These are phyloP conservation scores for Coniella lustricola DNA, from an alignment of 2,329 filamentous ascomycete species.

Conservation along the genomic window DNA sequence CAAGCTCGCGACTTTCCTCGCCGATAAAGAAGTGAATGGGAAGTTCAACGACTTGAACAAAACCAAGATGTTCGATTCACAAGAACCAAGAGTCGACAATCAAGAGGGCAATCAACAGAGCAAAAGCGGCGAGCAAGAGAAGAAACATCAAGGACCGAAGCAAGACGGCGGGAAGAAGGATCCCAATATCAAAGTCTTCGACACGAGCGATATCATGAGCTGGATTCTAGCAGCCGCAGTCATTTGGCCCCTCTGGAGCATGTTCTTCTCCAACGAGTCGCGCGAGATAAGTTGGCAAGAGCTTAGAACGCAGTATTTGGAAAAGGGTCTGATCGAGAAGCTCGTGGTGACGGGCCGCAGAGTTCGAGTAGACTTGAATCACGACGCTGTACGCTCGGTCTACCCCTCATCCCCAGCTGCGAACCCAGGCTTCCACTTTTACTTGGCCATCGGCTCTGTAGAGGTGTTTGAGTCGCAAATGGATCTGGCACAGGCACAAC, in stretches of 20 bases:
- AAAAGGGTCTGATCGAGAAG: constrained; percentile 93
- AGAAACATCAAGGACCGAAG: constrained; percentile 3
- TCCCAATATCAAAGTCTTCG: constrained; percentile 18
- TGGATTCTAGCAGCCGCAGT: constrained; percentile 37
- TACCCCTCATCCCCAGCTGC: constrained; percentile 70
- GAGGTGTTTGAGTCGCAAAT: constrained; percentile 87
- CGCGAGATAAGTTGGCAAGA: constrained; percentile 97
- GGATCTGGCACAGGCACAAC: constrained; percentile 79
- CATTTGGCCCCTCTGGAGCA: constrained; percentile 35
- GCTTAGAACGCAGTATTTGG: constrained; percentile 84
- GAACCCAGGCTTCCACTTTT: constrained; percentile 70
- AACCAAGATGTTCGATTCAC: constrained; percentile 21
- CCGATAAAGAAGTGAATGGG: constrained; percentile 11
- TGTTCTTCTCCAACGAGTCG: constrained; percentile 35
- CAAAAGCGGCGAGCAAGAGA: constrained; percentile 17
- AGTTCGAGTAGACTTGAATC: constrained; percentile 70
- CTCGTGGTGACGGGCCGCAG: constrained; percentile 71
- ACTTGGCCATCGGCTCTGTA: constrained; percentile 91
- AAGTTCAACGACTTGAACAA: no score
- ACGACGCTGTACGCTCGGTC: constrained; percentile 62
- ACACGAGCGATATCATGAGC: constrained; percentile 46
- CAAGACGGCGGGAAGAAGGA: constrained; percentile 27
- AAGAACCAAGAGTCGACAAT: constrained; percentile 20
- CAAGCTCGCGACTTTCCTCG: constrained; percentile 42
- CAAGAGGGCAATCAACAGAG: constrained; percentile 22